phyloP scores from a whole-genome alignment of 2,329 filamentous ascomycete genomes.

The Neoscytalidium dimidiatum region DNA sequence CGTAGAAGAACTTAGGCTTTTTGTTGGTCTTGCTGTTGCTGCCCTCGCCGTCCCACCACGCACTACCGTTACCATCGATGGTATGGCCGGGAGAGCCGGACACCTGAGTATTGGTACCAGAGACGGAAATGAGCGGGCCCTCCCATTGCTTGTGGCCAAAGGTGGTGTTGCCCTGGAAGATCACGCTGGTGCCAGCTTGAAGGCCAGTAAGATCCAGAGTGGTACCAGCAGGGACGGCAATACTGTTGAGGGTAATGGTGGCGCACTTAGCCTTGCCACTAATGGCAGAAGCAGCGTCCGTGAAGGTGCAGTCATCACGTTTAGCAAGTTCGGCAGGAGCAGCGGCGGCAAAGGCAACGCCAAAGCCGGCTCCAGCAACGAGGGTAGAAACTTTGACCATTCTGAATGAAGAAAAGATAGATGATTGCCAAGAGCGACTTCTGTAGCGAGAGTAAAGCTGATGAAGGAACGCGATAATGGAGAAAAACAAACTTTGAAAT shows the following conservation, averaged over 20 bases:
- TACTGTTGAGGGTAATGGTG: conserved; percentile 54
- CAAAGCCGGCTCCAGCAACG: conserved; percentile 7
- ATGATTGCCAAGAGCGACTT: not conserved
- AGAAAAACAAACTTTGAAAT: not conserved
- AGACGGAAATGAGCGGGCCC: conserved; percentile 64
- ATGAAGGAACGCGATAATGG: not conserved
- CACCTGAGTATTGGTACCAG: conserved; percentile 61
- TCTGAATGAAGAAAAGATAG: not conserved
- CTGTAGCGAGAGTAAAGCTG: not conserved
- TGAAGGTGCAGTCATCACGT: conserved; percentile 54
- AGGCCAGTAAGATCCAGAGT: conserved; percentile 62
- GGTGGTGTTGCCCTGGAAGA: conserved; percentile 66
- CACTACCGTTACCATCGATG: conserved; percentile 58
- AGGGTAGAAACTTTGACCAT: conserved; percentile 14
- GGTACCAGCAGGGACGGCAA: conserved; percentile 59
- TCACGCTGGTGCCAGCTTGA: conserved; percentile 55
- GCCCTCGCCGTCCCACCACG: conserved; percentile 54
- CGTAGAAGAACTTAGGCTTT: conserved; percentile 56
- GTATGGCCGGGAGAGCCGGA: conserved; percentile 58
- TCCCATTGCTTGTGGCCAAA: conserved; percentile 68
- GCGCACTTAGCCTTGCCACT: conserved; percentile 55
- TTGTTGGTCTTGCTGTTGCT: conserved; percentile 47
- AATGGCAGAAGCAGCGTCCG: conserved; percentile 50
- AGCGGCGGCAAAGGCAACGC: not conserved
- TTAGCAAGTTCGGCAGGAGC: conserved; percentile 17